Evolutionary conservation across 169 alveolate genomes (phyloP).

Genomic region (Theileria parva): DNA sequence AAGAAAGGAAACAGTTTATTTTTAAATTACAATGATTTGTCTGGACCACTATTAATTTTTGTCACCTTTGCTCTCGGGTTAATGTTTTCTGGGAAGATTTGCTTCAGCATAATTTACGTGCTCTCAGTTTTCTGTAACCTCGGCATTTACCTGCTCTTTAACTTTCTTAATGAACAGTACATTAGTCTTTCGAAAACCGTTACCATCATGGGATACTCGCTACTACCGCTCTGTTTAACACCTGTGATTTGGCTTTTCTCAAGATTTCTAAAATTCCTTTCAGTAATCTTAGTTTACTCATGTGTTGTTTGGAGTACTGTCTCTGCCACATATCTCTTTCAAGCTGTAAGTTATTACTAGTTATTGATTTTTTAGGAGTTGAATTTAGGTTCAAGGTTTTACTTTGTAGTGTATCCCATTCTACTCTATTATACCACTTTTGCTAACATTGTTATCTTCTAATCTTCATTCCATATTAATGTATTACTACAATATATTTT

Average conservation of each 20-base stretch:
- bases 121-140: conserved; percentile 44
- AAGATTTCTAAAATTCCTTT: conserved; percentile 29
- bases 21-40: conserved; percentile 42
- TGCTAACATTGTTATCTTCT: conserved; percentile 40
- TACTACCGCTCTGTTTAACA: conserved; percentile 55
- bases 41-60: conserved; percentile 53
- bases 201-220: conserved; percentile 58
- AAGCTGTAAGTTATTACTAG: conserved; percentile 18
- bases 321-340: conserved; percentile 42
- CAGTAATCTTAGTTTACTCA: conserved; percentile 20
- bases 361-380: conserved; percentile 21
- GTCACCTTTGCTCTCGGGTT: conserved; percentile 36
- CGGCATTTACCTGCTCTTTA: conserved; percentile 38
- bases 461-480: neutral
- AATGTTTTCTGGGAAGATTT: conserved; percentile 47
- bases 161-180: conserved; percentile 40
- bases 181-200: conserved; percentile 33
- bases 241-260: conserved; percentile 53
- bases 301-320: conserved; percentile 67
- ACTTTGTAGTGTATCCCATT: conserved; percentile 47
- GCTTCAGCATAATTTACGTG: conserved; percentile 52
- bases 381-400: conserved; percentile 22
- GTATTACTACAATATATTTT: too few species aligned
- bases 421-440: conserved; percentile 40
- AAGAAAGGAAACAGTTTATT: conserved; percentile 23